These are phyloP conservation scores for Ammopiptanthus mongolicus DNA, from an alignment of 306 rosid species.

Conservation along the genomic window DNA sequence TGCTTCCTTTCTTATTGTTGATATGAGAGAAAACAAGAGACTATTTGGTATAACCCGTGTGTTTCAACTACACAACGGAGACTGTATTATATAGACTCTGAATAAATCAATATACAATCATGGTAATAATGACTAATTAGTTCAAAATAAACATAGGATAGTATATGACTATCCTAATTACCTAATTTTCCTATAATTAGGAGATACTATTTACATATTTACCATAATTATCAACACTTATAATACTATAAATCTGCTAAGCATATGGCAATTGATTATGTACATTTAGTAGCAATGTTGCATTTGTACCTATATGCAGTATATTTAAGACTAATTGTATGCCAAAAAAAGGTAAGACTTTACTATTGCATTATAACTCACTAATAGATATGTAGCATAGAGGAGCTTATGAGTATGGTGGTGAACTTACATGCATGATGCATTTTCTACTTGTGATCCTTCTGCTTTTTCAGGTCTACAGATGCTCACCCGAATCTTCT, in stretches of 20 bases:
- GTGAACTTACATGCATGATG: slow-evolving; percentile 8
- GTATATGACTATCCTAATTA: no score
- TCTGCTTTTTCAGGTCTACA: slow-evolving; percentile 49
- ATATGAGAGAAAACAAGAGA: no score
- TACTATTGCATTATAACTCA: not conserved
- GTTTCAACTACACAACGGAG: no score
- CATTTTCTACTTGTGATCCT: slow-evolving; percentile 27
- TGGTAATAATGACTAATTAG: no score
- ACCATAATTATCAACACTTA: no score
- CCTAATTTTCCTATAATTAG: no score
- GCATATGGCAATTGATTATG: slow-evolving; percentile 1
- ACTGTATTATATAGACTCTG: no score
- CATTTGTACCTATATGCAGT: not conserved
- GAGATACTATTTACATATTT: no score
- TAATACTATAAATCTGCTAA: not conserved
- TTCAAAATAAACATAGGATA: no score
- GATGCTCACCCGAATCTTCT: slow-evolving; percentile 39
- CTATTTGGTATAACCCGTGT: no score
- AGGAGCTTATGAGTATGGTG: not conserved
- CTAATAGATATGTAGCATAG: not conserved
- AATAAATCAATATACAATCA: no score
- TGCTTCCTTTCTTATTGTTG: not conserved
- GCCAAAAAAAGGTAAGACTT: not conserved
- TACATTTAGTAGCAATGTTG: not conserved
- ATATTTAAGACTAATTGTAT: not conserved